Base-by-base conservation (phyloP, 164 flowering plant genomes). In the Buxus sempervirens region DNA sequence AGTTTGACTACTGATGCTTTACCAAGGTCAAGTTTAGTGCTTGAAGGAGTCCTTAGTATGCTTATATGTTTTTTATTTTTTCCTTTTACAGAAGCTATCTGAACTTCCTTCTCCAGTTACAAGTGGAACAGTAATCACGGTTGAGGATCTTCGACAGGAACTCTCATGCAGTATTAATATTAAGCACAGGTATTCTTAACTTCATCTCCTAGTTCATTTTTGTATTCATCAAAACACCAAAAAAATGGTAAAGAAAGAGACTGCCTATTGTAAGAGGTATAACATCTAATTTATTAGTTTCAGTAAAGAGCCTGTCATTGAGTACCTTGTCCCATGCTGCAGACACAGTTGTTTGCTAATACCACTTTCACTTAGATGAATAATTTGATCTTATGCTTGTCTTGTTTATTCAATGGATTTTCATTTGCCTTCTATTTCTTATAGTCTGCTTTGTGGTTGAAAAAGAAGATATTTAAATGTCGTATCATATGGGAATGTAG, bases 121-220 rank as follows among this genome's bases (percentile, higher is more conserved):
- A 36, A 74, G 86, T 76, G 98, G 99, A 68, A 82, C 93, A 13
- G 68, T 82, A 66, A 81, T 93, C 55, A 79, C 86, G 0, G 89
- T 96, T 58, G 97, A 93, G 79, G 98, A 96, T 80, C 87, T 93
- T 67, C 96, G 81, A 65, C 99, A 96, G 65, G 98, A 93, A 67
- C 74, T 96, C 0, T 58, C 79, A 4, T 96, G 99, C 86, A 81
- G 67, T 58, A 88, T 96, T 70, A 87, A 86, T 73, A 85, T 93
- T 72, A 96, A 87, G 77, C 97, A 92, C 72, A 90, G 97, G 97
- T 92, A 63, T 58, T n/a, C n/a, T n/a, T n/a, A n/a, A n/a, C n/a
- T n/a, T n/a, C n/a, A n/a, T n/a, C n/a, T n/a, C n/a, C n/a, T n/a
- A n/a, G n/a, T n/a, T 23, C 22, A 32, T 32, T 32, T 27, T 58